Percentiles rank a stretch among this genome's conserved stretches.
phyloP scores from a whole-genome alignment of 2,329 filamentous ascomycete species.

The Colletotrichum abscissum region DNA sequence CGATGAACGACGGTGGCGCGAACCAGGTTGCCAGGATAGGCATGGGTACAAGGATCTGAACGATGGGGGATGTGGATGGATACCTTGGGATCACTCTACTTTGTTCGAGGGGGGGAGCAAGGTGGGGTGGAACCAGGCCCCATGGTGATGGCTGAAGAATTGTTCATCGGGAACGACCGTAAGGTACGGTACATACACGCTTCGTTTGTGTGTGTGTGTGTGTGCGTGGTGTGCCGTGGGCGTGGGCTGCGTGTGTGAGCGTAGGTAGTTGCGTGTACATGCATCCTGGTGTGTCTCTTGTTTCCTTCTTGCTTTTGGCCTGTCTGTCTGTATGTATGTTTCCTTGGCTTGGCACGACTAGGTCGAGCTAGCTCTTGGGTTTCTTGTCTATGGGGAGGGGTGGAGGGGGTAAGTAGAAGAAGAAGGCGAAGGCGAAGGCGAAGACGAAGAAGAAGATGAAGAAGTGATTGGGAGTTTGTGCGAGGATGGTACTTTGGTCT shows the following conservation, averaged over 20 bases:
- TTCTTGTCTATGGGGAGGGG: neutral
- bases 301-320: neutral
- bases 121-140: conserved; percentile 24
- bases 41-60: conserved; percentile 25
- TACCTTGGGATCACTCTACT: conserved; percentile 16
- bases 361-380: neutral
- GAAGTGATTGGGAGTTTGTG: no score
- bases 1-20: conserved; percentile 30
- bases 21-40: conserved; percentile 24
- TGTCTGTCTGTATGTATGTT: conserved; percentile 8
- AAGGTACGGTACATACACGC: no score
- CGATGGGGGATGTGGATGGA: conserved; percentile 18
- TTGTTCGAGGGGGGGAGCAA: conserved; percentile 11
- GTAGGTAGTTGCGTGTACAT: neutral
- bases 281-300: conserved; percentile 10
- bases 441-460: neutral
- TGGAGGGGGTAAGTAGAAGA: neutral
- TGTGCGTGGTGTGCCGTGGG: neutral
- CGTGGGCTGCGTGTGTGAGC: neutral
- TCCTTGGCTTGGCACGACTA: neutral
- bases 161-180: conserved; percentile 33
- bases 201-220: neutral
- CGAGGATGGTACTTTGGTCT: neutral
- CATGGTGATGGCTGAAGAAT: conserved; percentile 35
- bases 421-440: no score